These are phyloP conservation scores for Strobilomyces echinocephalus DNA, from an alignment of 768 basidiomycete genomes.

Conservation along the genomic window DNA sequence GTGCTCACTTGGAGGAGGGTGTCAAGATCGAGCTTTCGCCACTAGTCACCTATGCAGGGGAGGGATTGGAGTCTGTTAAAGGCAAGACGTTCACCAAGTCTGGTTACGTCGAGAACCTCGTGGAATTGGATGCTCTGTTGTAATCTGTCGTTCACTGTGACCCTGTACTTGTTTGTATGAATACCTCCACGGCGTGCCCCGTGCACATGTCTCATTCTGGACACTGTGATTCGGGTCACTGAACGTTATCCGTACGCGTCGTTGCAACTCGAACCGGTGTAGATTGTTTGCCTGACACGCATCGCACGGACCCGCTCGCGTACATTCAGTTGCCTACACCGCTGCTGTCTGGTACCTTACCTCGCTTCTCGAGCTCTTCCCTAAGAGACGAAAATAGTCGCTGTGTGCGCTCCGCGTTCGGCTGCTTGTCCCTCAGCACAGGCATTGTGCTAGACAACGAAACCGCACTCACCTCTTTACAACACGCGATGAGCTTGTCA, in stretches of 20 bases:
- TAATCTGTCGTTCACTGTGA: constrained; percentile 24
- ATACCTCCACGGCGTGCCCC: no score
- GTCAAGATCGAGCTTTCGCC: constrained; percentile 92
- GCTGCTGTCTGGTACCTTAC: constrained; percentile 42
- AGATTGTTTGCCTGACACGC: constrained; percentile 8
- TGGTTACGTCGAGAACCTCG: constrained; percentile 58
- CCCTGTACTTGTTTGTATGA: constrained; percentile 4
- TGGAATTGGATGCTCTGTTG: constrained; percentile 67
- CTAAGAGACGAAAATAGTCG: constrained; percentile 74
- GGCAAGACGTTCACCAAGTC: constrained; percentile 77
- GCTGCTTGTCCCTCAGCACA: constrained; percentile 39
- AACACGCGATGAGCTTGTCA: constrained; percentile 79
- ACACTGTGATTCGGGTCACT: background rate
- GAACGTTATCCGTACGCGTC: constrained; percentile 1
- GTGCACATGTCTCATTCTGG: constrained; percentile 1
- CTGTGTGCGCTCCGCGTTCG: constrained; percentile 79
- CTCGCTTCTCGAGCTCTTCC: constrained; percentile 78
- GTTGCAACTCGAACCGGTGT: constrained; percentile 13
- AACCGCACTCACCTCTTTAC: constrained; percentile 67
- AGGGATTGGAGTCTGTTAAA: constrained; percentile 75
- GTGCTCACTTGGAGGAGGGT: constrained; percentile 64
- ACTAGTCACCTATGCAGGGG: constrained; percentile 84
- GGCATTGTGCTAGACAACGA: constrained; percentile 1
- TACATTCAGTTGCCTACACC: constrained; percentile 40
- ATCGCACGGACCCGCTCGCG: constrained; percentile 12